Evolutionary conservation across 495 filamentous ascomycete genomes (phyloP), one percentile per base, ranked within the genome.

Genomic region (Neurospora sp.): DNA sequence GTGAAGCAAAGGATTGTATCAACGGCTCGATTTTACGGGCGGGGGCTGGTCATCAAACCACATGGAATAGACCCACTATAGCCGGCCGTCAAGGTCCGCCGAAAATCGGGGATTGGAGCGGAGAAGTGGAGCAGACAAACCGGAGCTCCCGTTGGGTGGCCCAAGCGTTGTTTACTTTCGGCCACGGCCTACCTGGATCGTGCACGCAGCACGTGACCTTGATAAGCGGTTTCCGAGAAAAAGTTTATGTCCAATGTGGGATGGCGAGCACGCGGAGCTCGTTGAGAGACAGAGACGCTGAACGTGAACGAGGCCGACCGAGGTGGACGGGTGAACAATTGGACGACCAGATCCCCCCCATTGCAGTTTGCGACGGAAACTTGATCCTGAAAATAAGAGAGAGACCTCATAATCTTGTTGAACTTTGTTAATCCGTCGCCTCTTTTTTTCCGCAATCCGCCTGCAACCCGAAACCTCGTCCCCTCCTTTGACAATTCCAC

Each of bases 241-340:
- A 65, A 65, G 53, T 65, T 65, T 14, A 65, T 35, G 53, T 65
- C 27, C 53, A 35, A 65, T 65, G 53, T 65, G 53, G 53, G 53
- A 65, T 65, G 53, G 53, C 14, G 22, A 65, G 53, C 53, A 3
- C 53, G 27, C 53, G 27, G 53, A 65, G 53, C 53, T 65, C 27
- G 53, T 65, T 35, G 53, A 61, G 22, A 61, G 53, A 65, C 53
- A 65, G 14, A 65, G 53, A 65, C 53, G 53, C 53, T 65, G 53
- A 65, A 65, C 14, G 73, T 59, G 68, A 68, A 53, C 40, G 42
- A 74, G 70, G 72, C 70, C 48, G 70, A 72, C 40, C 59, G 70
- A 68, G 70, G 73, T 72, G 70, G 70, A 72, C 73, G 53, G 73
- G 53, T 72, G 73, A 69, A 39, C 41, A 72, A 40, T 69, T 72